Base-by-base conservation (phyloP, 768 basidiomycete species). In the Rhizopogon roseolus region DNA sequence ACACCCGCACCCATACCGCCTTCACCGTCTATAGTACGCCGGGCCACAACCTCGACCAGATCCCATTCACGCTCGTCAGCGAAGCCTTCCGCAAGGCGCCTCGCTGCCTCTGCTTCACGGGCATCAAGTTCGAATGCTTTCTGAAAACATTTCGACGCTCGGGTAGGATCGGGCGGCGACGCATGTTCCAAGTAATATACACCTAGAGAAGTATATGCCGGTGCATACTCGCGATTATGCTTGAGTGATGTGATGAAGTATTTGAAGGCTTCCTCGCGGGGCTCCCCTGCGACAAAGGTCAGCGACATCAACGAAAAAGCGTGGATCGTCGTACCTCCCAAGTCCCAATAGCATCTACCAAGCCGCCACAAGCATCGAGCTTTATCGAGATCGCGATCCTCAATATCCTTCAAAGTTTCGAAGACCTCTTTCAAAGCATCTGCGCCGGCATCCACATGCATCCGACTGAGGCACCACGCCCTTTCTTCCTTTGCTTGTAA, bases 111-210 rank as follows among this genome's bases (percentile, higher is more conserved):
- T 10, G 79, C 84, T 69, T 99, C 92, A 14, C 88, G 80, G 2
- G 93, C 81, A 71, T 98, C 96, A 5, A 98, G 82, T 67, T 98
- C 97, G 62, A 99, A 98, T 0, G 96, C 97, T 64, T 96, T 98
- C 63, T 98, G 94, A 69, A 96, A 98, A 66, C 96, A 98, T 66
- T 94, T 95, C 3, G 90, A 88, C 0, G 96, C 90, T 37, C 95
- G 84, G 6, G 81, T 81, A 22, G 83, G 85, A 68, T 98, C 95
- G 0, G 86, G 81, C 0, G 93, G 92, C 10, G 74, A 70, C 4
- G 80, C 73, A 54, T 73, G 76, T 40, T 93, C 87, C 17, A 80
- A 70, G 68, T 98, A 98, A 70, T 94, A 94, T 44, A 91, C 74
- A 6, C 97, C 97, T 2, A 99, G 81, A 1, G 93, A 93, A 3